Conservation (phyloP, 2,329 filamentous ascomycete species). For the Xylariaceae sp. region DNA sequence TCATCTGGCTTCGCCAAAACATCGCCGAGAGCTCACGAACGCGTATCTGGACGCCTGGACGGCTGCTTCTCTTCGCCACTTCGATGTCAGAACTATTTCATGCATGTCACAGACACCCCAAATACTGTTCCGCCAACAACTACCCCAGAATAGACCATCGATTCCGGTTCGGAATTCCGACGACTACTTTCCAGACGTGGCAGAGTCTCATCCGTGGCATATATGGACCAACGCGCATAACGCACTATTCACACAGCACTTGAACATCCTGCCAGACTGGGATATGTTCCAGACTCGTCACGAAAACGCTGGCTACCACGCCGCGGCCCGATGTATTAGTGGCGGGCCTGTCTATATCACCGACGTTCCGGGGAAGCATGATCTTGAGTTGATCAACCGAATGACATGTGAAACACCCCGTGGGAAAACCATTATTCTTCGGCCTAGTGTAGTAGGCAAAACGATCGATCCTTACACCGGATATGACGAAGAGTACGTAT, state of each 20-base stretch:
- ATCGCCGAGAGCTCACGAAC: conserved; percentile 66
- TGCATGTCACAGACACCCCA: conserved; percentile 94
- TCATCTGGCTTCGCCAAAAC: conserved; percentile 61
- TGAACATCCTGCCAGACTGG: conserved; percentile 84
- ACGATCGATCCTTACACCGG: conserved; percentile 68
- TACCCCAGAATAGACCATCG: conserved; percentile 69
- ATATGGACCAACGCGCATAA: conserved; percentile 94
- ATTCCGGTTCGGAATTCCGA: conserved; percentile 81
- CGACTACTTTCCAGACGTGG: conserved; percentile 84
- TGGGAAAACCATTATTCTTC: conserved; percentile 73
- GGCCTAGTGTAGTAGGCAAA: conserved; percentile 71
- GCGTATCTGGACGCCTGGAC: conserved; percentile 85
- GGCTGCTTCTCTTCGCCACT: conserved; percentile 70
- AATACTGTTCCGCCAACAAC: conserved; percentile 77
- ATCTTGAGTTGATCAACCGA: conserved; percentile 68
- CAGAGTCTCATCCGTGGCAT: conserved; percentile 86
- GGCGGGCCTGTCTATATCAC: conserved; percentile 95
- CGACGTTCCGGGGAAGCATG: conserved; percentile 78
- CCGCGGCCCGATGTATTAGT: conserved; percentile 81
- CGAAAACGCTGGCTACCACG: conserved; percentile 76
- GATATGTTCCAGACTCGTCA: conserved; percentile 66
- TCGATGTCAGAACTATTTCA: conserved; percentile 73
- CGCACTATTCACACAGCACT: conserved; percentile 71
- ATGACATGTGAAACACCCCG: conserved; percentile 72
- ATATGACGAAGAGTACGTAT: conserved; percentile 60